phyloP scores from a whole-genome alignment of 495 filamentous ascomycete species.

The Podospora pseudopauciseta region DNA sequence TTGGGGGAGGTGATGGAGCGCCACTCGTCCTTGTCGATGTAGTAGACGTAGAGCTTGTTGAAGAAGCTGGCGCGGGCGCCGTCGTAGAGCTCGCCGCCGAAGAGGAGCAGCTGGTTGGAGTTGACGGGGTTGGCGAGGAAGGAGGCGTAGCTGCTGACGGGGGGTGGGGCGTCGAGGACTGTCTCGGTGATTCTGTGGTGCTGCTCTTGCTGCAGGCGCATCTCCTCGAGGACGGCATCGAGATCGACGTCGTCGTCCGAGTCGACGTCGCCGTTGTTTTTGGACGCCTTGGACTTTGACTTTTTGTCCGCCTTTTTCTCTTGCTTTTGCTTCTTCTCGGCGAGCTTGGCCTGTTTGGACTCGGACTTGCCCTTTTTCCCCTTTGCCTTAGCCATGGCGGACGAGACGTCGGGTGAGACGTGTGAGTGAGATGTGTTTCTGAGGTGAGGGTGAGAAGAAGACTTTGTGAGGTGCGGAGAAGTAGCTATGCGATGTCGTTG shows the following conservation, averaged over 20 bases:
- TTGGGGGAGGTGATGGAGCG: slow-evolving; percentile 83
- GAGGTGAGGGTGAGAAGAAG: not conserved
- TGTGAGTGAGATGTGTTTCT: not conserved
- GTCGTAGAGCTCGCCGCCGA: slow-evolving; percentile 75
- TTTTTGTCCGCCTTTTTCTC: slow-evolving; percentile 63
- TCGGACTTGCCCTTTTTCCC: slow-evolving; percentile 59
- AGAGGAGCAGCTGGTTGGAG: slow-evolving; percentile 84
- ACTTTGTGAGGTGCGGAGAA: slow-evolving; percentile 17
- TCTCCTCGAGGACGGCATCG: slow-evolving; percentile 93
- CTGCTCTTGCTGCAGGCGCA: slow-evolving; percentile 76
- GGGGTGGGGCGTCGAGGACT: slow-evolving; percentile 67
- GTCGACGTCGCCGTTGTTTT: slow-evolving; percentile 31
- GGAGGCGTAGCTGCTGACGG: slow-evolving; percentile 70
- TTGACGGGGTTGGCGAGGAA: slow-evolving; percentile 81
- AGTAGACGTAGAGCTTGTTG: slow-evolving; percentile 80
- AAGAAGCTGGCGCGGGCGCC: slow-evolving; percentile 61
- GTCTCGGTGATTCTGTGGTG: slow-evolving; percentile 91
- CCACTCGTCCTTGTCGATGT: slow-evolving; percentile 85
- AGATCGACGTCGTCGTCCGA: slow-evolving; percentile 93
- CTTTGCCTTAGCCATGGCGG: slow-evolving; percentile 56
- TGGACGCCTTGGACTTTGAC: slow-evolving; percentile 49
- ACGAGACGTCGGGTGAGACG: not conserved
- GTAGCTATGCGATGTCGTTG: slow-evolving; percentile 1
- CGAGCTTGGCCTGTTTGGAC: slow-evolving; percentile 59
- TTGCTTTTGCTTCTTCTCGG: slow-evolving; percentile 63